These are phyloP conservation scores for Neurospora pannonica DNA, from an alignment of 495 filamentous ascomycete genomes.

Conservation along the genomic window DNA sequence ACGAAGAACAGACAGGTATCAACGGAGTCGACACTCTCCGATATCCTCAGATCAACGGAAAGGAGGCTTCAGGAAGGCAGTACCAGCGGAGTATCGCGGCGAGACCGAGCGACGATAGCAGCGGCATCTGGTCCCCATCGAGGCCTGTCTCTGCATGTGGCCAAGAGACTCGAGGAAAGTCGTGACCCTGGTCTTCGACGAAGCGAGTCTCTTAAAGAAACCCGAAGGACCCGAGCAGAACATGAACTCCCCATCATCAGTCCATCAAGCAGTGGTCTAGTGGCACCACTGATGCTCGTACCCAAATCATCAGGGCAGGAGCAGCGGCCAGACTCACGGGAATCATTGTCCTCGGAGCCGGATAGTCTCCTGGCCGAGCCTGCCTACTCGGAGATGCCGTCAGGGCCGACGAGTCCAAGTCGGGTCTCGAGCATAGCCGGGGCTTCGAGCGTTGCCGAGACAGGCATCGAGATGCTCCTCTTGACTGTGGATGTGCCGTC, in stretches of 20 bases:
- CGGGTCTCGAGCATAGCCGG: conserved; percentile 12
- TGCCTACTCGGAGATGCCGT: conserved; percentile 4
- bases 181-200: background rate
- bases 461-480: background rate
- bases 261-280: background rate
- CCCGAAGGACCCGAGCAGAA: background rate
- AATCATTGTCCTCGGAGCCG: conserved; percentile 25
- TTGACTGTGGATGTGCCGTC: conserved; percentile 12
- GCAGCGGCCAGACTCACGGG: conserved; percentile 22
- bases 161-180: background rate
- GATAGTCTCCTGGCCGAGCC: conserved; percentile 21
- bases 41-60: conserved; percentile 35
- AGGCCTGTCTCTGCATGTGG: background rate
- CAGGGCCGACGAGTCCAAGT: conserved; percentile 17
- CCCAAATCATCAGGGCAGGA: background rate
- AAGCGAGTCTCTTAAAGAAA: background rate
- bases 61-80: conserved; percentile 29
- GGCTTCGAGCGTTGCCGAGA: background rate
- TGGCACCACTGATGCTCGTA: background rate
- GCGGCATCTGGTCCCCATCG: background rate
- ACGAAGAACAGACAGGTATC: conserved; percentile 16
- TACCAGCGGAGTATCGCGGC: conserved; percentile 9
- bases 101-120: conserved; percentile 12
- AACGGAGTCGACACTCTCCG: conserved; percentile 31
- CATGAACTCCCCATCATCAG: background rate